phyloP scores from a whole-genome alignment of 2,329 filamentous ascomycete species.

The Fusarium papillatum region DNA sequence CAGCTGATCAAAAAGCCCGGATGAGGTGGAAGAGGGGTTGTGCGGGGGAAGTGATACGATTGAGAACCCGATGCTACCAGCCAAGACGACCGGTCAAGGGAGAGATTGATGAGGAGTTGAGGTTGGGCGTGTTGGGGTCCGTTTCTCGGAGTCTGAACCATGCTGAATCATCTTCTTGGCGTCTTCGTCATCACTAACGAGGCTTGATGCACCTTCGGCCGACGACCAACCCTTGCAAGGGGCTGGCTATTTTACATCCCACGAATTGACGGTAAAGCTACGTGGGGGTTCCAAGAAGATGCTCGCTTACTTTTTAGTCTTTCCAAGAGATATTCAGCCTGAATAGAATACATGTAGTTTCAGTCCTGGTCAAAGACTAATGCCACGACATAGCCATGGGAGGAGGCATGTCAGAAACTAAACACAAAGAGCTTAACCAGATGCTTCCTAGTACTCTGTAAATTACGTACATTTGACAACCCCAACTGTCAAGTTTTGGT shows the following conservation, averaged over 20 bases:
- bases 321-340: neutral
- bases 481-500: neutral
- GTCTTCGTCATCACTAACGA: neutral
- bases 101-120: neutral
- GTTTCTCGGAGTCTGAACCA: neutral
- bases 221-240: neutral
- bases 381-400: neutral
- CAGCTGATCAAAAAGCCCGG: neutral
- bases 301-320: neutral
- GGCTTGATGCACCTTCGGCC: neutral
- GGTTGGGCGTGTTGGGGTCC: neutral
- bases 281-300: neutral
- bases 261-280: neutral
- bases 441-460: neutral
- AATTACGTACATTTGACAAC: neutral
- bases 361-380: neutral
- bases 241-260: neutral
- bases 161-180: neutral
- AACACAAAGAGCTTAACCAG: neutral
- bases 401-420: neutral
- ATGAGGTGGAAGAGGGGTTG: constrained; percentile 1
- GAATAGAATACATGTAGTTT: neutral
- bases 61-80: neutral
- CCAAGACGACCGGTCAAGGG: neutral
- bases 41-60: neutral